Base-by-base conservation (phyloP, 352 stramenopile genomes). In the Elongisporangium undulatum region DNA sequence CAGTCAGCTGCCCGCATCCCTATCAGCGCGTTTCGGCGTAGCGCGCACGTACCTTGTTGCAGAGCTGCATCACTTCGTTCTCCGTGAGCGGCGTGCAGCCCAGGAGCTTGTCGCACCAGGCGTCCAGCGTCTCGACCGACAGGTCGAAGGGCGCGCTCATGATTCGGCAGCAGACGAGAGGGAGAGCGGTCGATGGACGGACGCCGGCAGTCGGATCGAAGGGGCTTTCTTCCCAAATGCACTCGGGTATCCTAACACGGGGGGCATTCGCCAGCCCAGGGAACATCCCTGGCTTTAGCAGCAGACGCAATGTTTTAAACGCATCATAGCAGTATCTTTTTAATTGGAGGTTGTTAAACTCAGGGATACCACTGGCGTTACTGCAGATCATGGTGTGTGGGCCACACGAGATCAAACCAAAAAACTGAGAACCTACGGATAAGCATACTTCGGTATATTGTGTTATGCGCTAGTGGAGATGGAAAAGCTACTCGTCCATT, bases 21-120 rank as follows among this genome's bases (percentile, higher is more conserved):
- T 12, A 4, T n/a, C 13, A 39, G 13, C 21, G 9, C 21, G 9
- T 20, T 20, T 13, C 34, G 13, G 59, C 49, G 22, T 57, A 24
- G 17, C n/a, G 20, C 26, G 4, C 3, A 48, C 41, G n/a, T 53
- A 84, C 77, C 68, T 88, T 97, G 59, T 95, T 87, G 63, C 94
- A 98, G 39, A 99, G 80, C 51, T 88, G 76, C 73, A 98, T 96
- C 41, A 99, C 94, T 69, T 99, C 92, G 39, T 88, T 90, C 77
- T 99, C 96, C 12, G 90, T 92, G 49, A 99, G 76, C 3, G 94
- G 94, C 22, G 95, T 98, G 67, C 96, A 98, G 21, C 86, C 76
- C 34, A 96, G 84, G 21, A 99, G 77, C 70, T 98, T 96, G 51
- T 96, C 84, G 64, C 98, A 94, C 93, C 96, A 99, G 39, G 82